Evolutionary conservation across 305 asterid genomes (phyloP).

Genomic region (Fraxinus sp.): DNA sequence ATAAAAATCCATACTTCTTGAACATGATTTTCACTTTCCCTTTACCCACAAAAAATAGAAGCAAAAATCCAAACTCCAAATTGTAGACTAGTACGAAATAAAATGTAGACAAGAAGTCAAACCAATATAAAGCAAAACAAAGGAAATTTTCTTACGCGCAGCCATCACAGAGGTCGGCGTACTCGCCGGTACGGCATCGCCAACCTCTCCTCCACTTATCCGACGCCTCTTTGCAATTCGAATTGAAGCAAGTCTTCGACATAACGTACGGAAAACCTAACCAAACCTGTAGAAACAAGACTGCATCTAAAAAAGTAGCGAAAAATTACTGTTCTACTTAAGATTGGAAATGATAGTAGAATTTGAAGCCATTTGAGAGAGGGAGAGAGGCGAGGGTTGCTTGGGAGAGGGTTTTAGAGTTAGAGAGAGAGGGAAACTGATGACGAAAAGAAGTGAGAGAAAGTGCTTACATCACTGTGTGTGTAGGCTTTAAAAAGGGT

Average conservation of each 20-base stretch:
- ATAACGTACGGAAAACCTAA: constrained; percentile 34
- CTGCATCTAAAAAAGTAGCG: background rate
- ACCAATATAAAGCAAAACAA: constrained; percentile 1
- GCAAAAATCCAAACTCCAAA: background rate
- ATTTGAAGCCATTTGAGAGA: constrained; percentile 25
- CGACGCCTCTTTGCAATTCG: constrained; percentile 59
- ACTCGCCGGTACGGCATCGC: constrained; percentile 97
- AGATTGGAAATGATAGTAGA: constrained; percentile 7
- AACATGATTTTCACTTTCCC: constrained; percentile 4
- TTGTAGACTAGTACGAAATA: background rate
- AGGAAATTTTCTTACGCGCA: constrained; percentile 68
- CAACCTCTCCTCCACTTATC: constrained; percentile 69
- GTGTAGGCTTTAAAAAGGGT: constrained; percentile 24
- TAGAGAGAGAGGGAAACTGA: constrained; percentile 21
- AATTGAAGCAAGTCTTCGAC: constrained; percentile 71
- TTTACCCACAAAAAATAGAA: background rate
- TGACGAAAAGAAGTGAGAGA: constrained; percentile 24
- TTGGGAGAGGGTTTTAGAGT: background rate
- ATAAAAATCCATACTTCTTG: background rate
- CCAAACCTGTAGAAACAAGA: constrained; percentile 2
- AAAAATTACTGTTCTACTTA: background rate
- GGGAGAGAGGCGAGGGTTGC: constrained; percentile 12
- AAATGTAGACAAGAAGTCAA: constrained; percentile 4
- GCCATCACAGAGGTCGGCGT: constrained; percentile 86
- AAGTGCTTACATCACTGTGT: background rate